Conservation (phyloP, 129 eudicot species). For the Oenanthe sinensis region DNA sequence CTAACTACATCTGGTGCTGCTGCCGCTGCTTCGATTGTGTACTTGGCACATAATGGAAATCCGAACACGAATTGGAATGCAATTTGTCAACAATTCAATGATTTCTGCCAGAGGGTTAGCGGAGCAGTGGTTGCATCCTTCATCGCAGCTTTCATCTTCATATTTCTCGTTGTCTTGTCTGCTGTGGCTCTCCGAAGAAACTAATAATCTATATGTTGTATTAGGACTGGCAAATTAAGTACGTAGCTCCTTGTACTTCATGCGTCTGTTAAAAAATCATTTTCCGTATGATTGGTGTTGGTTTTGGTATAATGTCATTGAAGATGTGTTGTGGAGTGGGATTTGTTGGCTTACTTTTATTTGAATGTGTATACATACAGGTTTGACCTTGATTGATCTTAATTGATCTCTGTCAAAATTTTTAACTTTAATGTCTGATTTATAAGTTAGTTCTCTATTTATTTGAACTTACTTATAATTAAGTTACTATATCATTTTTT, state of each 20-base stretch:
- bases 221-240: not conserved
- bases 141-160: slow-evolving; percentile 46
- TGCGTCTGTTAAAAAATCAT: not conserved
- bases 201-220: slow-evolving; percentile 3
- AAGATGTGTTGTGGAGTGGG: not conserved
- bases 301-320: not conserved
- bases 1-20: slow-evolving; percentile 56
- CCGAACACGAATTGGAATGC: slow-evolving; percentile 58
- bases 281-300: not conserved
- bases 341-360: not conserved
- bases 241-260: not conserved
- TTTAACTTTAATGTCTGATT: too few relatives aligned
- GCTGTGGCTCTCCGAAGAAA: slow-evolving; percentile 50
- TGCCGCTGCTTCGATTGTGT: slow-evolving; percentile 68
- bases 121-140: slow-evolving; percentile 84
- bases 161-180: slow-evolving; percentile 56
- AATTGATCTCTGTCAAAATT: too few relatives aligned
- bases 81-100: slow-evolving; percentile 62
- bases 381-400: not conserved
- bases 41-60: slow-evolving; percentile 82
- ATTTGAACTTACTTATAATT: too few relatives aligned
- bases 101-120: slow-evolving; percentile 64
- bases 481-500: too few relatives aligned
- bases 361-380: not conserved
- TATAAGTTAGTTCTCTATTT: too few relatives aligned